phyloP scores from a whole-genome alignment of 176 grass and related monocot species.

The Oryza punctata region DNA sequence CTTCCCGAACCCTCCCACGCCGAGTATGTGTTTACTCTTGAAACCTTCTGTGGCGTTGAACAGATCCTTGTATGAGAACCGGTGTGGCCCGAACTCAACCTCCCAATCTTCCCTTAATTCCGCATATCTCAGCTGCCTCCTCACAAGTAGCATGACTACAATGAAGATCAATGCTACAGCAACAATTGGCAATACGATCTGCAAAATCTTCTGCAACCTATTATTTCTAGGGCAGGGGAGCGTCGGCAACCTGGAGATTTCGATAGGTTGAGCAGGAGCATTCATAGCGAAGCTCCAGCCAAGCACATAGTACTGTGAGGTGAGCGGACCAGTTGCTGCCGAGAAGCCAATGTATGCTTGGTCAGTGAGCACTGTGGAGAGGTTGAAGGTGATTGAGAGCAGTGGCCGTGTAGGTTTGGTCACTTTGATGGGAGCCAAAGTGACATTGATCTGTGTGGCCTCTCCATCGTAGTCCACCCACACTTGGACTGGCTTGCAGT shows the following conservation, averaged over 20 bases:
- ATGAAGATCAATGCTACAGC: neutral
- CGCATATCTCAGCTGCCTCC: neutral
- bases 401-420: conserved; percentile 34
- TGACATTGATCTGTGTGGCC: neutral
- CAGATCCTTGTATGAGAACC: conserved; percentile 41
- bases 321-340: neutral
- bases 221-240: conserved; percentile 20
- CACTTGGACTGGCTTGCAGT: conserved; percentile 17
- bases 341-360: conserved; percentile 38
- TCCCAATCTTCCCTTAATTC: conserved; percentile 45
- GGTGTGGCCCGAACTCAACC: conserved; percentile 28
- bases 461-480: conserved; percentile 42
- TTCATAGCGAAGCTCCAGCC: conserved; percentile 72
- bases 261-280: conserved; percentile 18
- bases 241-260: conserved; percentile 39
- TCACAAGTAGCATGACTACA: neutral
- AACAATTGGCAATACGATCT: neutral
- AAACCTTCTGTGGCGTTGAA: neutral
- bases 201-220: neutral
- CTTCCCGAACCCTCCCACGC: conserved; percentile 50
- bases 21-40: conserved; percentile 45
- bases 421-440: conserved; percentile 29
- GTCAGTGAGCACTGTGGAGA: conserved; percentile 34
- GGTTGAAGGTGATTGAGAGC: neutral
- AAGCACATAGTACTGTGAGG: conserved; percentile 36